Conservation (phyloP, 2,329 filamentous ascomycete genomes). For the Paraconiothyrium brasiliense region DNA sequence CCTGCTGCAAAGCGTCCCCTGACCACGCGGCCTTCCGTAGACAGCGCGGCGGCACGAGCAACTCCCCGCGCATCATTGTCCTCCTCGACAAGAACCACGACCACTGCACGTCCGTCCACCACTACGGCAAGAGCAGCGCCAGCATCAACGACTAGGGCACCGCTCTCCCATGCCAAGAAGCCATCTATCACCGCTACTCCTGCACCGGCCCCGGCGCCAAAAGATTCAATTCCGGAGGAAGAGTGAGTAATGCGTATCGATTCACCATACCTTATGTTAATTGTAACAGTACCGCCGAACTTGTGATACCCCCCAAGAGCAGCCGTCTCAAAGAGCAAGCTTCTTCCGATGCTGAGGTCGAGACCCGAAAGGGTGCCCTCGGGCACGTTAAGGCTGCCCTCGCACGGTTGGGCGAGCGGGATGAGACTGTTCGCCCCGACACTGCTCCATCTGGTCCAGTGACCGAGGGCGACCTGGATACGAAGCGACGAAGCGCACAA, state of each 20-base stretch:
- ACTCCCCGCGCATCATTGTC: constrained; percentile 43
- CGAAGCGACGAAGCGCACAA: constrained; percentile 42
- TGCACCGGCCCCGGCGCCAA: constrained; percentile 21
- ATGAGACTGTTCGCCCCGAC: constrained; percentile 38
- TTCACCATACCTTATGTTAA: neutral
- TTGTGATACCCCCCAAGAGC: constrained; percentile 31
- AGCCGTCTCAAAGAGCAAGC: constrained; percentile 44
- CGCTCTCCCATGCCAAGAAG: constrained; percentile 43
- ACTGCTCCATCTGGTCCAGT: constrained; percentile 44
- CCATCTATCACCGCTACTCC: constrained; percentile 32
- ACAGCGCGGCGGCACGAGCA: constrained; percentile 34
- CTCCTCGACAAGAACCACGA: constrained; percentile 30
- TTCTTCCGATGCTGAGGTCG: constrained; percentile 48
- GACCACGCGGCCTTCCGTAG: constrained; percentile 36
- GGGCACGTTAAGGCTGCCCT: constrained; percentile 41
- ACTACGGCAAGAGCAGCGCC: constrained; percentile 30
- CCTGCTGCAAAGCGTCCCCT: constrained; percentile 41
- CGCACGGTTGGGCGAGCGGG: constrained; percentile 37
- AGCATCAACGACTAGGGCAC: constrained; percentile 30
- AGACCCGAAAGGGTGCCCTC: constrained; percentile 37
- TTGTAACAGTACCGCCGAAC: constrained; percentile 34
- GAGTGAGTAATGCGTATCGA: constrained; percentile 23
- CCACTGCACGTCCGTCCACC: constrained; percentile 34
- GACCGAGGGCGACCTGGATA: constrained; percentile 42
- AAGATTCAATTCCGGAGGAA: constrained; percentile 24